These are phyloP conservation scores for Diaporthe caulivora DNA, from an alignment of 2,329 filamentous ascomycete genomes.

Conservation along the genomic window DNA sequence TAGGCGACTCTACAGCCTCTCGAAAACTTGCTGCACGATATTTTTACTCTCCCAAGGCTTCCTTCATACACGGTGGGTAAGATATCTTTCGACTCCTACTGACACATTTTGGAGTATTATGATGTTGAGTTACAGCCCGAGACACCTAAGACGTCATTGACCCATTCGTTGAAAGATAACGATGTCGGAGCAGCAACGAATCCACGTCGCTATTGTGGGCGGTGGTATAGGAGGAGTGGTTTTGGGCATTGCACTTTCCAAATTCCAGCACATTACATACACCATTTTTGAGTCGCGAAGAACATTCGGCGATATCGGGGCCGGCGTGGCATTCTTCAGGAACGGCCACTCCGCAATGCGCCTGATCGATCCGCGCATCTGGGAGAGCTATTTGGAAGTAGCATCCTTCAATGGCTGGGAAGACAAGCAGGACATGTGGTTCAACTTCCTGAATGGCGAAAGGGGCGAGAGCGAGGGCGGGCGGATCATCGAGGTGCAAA, in stretches of 20 bases:
- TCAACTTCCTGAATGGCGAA: constrained; percentile 13
- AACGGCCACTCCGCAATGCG: constrained; percentile 20
- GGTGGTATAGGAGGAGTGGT: constrained; percentile 23
- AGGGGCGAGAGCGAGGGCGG: constrained; percentile 7
- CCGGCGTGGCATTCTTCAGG: constrained; percentile 19
- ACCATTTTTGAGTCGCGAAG: constrained; percentile 23
- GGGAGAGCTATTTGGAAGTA: constrained; percentile 4
- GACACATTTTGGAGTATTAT: not conserved
- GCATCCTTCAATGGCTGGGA: constrained; percentile 27
- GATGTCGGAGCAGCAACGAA: not conserved
- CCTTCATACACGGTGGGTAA: not conserved
- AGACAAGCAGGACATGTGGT: constrained; percentile 21
- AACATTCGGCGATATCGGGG: constrained; percentile 26
- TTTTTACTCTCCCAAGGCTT: not conserved
- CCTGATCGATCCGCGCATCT: constrained; percentile 26
- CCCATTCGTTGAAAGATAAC: not conserved
- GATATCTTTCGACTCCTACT: not conserved
- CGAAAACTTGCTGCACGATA: not conserved
- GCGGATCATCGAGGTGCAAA: constrained; percentile 10
- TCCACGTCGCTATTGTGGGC: constrained; percentile 25
- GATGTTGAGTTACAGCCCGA: not conserved
- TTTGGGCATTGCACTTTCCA: constrained; percentile 20
- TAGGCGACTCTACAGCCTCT: not conserved
- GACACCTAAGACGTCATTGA: not conserved
- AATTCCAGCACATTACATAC: constrained; percentile 12